A percentile compares a stretch with the other conserved stretches of the same genome.
Conservation (phyloP, 2,329 filamentous ascomycete genomes). For the Diaporthe sp. region DNA sequence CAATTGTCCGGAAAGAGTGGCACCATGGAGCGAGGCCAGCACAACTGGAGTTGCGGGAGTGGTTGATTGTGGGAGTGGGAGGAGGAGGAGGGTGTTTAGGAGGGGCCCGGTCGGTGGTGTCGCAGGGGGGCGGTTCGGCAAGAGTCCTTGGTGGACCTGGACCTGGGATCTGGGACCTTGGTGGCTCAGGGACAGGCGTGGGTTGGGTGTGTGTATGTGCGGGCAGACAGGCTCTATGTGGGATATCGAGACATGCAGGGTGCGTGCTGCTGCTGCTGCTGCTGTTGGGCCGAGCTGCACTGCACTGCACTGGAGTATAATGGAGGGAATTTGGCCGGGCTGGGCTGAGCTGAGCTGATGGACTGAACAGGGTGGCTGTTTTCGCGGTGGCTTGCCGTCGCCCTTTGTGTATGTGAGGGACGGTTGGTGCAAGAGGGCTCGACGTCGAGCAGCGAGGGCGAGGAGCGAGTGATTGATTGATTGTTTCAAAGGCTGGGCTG, state of each 20-base stretch:
- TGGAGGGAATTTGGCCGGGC: neutral
- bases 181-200: constrained; percentile 17
- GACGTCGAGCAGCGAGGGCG: constrained; percentile 22
- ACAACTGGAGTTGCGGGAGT: constrained; percentile 24
- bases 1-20: constrained; percentile 25
- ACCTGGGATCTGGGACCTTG: constrained; percentile 19
- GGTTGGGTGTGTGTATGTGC: constrained; percentile 13
- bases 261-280: neutral
- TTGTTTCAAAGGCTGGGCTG: constrained; percentile 32
- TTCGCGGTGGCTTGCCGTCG: constrained; percentile 15
- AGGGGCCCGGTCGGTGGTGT: constrained; percentile 20
- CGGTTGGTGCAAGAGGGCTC: constrained; percentile 11
- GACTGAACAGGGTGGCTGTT: neutral
- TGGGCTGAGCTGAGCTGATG: neutral
- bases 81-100: constrained; percentile 23
- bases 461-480: constrained; percentile 26
- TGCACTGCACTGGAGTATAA: neutral
- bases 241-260: constrained; percentile 30
- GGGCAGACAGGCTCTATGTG: neutral
- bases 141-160: constrained; percentile 25
- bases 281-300: neutral
- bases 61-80: neutral
- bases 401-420: constrained; percentile 1
- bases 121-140: constrained; percentile 30
- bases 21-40: constrained; percentile 27